Base-by-base conservation (phyloP, 2,329 filamentous ascomycete species). In the Cytospora schulzeri region DNA sequence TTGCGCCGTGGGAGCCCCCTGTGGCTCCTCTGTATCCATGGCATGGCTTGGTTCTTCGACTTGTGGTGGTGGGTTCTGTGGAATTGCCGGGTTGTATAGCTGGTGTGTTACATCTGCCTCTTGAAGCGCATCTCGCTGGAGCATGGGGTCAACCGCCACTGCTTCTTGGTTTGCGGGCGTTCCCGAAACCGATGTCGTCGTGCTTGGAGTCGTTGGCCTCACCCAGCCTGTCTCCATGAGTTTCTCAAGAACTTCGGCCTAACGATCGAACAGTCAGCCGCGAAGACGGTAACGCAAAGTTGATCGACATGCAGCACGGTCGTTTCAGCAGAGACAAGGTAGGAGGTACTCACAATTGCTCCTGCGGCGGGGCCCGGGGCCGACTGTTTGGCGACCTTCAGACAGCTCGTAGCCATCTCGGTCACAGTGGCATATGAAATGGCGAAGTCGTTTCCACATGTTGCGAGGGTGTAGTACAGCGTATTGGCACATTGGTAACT, bases 401-500 rank as follows among this genome's bases (percentile, higher is more conserved):
- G 71, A 62, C 84, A 86, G 11, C 82, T 76, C n/a, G 75, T 76
- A 3, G 81, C 80, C 51, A 83, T 78, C 59, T 85, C 82, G 52
- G 78, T 71, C 26, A 85, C 79, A 19, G 76, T 75, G 15, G 83
- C 82, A 4, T 76, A 70, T 1, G 77, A 78, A 19, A 85, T 73
- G 1, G 78, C 77, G 52, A 81, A 75, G 56, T 82, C 79, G 3
- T 73, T 74, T 1, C 74, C 76, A 53, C 77, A 77, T 24, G 77
- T 79, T 60, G 83, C 81, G 58, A 81, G 78, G 2, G 79, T 79
- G 67, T 84, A 83, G 38, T 81, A 82, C 59, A 86, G 73, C 70
- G 85, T 79, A 31, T 82, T 78, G 12, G 80, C 79, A 60, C 83
- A 85, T 68, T 86, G 83, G 62, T 85, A 85, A 1, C 83, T 80